Evolutionary conservation across 495 filamentous ascomycete species (phyloP).

Genomic region (Beverwykella pulmonaria): DNA sequence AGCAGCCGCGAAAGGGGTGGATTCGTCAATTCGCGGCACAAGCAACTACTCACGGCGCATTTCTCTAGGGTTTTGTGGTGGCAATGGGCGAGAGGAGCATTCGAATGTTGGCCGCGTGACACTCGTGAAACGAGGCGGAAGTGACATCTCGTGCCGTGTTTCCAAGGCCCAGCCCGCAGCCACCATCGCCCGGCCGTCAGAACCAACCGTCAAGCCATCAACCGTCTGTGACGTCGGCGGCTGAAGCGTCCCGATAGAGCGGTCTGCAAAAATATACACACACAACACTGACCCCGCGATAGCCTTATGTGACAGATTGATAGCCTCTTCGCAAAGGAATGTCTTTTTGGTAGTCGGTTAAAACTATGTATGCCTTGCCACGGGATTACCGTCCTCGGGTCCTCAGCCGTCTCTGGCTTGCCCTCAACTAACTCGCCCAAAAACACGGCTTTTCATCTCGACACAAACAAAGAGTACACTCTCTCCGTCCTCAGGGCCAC

Average conservation of each 20-base stretch:
- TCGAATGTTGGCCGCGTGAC: too few relatives aligned
- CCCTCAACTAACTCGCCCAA: neutral
- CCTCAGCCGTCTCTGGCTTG: constrained; percentile 1
- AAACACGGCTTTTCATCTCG: constrained; percentile 16
- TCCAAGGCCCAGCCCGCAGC: neutral
- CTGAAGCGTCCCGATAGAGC: constrained; percentile 14
- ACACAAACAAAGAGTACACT: constrained; percentile 31
- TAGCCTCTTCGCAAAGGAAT: constrained; percentile 4
- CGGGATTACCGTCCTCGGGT: constrained; percentile 8
- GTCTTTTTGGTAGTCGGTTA: constrained; percentile 20
- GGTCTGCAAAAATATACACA: too few relatives aligned
- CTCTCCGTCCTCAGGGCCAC: constrained; percentile 15
- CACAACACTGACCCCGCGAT: neutral
- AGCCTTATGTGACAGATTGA: neutral
- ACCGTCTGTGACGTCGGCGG: constrained; percentile 28
- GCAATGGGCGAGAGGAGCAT: too few relatives aligned
- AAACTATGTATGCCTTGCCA: constrained; percentile 39
- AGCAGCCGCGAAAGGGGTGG: neutral
- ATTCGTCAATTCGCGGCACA: too few relatives aligned
- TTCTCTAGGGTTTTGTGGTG: too few relatives aligned
- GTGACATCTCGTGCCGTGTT: too few relatives aligned
- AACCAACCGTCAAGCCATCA: constrained; percentile 1
- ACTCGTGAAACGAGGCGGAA: too few relatives aligned
- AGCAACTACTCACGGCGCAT: too few relatives aligned
- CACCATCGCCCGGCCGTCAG: neutral